These are phyloP conservation scores for Lactifluus piperatus DNA, from an alignment of 768 basidiomycete genomes.

Conservation along the genomic window DNA sequence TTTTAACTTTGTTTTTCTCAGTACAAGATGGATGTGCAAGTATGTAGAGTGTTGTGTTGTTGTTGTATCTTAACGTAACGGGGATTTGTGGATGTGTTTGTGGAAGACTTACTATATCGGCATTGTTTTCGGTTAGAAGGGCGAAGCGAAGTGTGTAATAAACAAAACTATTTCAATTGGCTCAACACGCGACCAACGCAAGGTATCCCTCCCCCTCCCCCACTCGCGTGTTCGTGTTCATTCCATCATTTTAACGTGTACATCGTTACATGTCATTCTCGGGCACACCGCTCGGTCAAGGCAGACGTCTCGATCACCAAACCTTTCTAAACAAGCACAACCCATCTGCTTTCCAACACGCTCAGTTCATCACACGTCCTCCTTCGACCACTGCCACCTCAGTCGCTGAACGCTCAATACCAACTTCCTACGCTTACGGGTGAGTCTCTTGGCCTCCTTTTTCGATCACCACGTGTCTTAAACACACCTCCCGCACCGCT, in stretches of 20 bases:
- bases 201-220: neutral
- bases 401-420: slow-evolving; percentile 30
- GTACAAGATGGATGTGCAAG: neutral
- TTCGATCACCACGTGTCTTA: slow-evolving; percentile 19
- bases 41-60: neutral
- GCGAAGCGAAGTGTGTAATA: too few relatives aligned
- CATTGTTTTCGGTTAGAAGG: neutral
- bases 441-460: slow-evolving; percentile 29
- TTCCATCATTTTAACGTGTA: slow-evolving; percentile 6
- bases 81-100: neutral
- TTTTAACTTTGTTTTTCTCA: neutral
- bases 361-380: slow-evolving; percentile 25
- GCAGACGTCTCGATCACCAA: slow-evolving; percentile 76
- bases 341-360: slow-evolving; percentile 27
- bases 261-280: slow-evolving; percentile 69
- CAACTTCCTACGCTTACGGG: slow-evolving; percentile 67
- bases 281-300: slow-evolving; percentile 74
- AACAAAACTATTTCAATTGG: neutral
- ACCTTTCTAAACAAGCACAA: slow-evolving; percentile 59
- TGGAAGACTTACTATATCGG: too few relatives aligned
- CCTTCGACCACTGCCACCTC: slow-evolving; percentile 26
- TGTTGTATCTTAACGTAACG: neutral
- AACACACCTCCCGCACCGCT: slow-evolving; percentile 20
- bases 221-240: neutral
- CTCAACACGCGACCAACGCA: slow-evolving; percentile 15